phyloP scores from a whole-genome alignment of 352 stramenopile genomes.

The Aphanomyces stellatus region DNA sequence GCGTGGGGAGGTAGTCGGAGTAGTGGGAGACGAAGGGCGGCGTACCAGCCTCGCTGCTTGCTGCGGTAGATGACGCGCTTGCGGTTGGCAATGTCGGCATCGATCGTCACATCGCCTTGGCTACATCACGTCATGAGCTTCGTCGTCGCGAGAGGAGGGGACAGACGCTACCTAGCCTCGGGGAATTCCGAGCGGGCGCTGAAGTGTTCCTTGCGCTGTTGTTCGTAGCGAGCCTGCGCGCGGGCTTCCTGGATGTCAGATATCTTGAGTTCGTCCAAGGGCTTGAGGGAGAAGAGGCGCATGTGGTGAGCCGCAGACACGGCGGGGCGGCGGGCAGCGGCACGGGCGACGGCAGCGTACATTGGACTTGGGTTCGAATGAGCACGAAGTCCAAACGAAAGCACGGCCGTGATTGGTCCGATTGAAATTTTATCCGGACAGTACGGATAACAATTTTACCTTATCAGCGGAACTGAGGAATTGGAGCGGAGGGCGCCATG shows the following conservation, averaged over 20 bases:
- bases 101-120: constrained; percentile 43
- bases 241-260: constrained; percentile 40
- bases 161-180: constrained; percentile 25
- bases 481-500: background rate
- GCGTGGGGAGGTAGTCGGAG: background rate
- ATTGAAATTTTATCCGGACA: background rate
- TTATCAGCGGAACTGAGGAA: background rate
- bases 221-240: constrained; percentile 36
- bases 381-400: background rate
- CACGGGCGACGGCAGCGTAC: background rate
- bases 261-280: constrained; percentile 25
- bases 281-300: background rate
- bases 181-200: constrained; percentile 36
- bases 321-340: background rate
- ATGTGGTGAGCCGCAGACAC: background rate
- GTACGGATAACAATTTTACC: background rate
- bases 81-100: constrained; percentile 54
- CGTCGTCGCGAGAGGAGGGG: background rate
- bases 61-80: constrained; percentile 93
- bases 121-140: constrained; percentile 22
- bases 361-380: background rate
- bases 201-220: constrained; percentile 55
- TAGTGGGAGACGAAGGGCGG: background rate
- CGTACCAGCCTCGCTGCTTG: constrained; percentile 89
- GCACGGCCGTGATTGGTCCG: background rate